Evolutionary conservation across 192 early-diverging fungal species (phyloP).

Genomic region (Podila verticillata): DNA sequence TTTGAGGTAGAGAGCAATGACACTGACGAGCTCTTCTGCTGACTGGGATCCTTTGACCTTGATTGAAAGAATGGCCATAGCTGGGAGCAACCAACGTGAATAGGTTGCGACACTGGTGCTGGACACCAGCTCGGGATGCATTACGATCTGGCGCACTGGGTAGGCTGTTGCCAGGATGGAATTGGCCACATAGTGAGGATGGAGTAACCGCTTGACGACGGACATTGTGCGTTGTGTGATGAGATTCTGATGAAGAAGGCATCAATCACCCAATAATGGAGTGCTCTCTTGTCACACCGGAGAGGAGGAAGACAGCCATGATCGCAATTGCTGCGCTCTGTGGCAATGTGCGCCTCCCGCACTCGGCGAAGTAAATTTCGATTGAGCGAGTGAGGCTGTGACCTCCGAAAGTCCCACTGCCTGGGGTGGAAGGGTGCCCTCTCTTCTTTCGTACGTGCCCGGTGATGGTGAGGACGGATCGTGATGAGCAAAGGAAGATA

Average conservation of each 20-base stretch:
- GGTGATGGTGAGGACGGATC: too few relatives aligned
- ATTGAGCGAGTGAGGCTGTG: too few relatives aligned
- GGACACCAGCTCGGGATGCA: slow-evolving; percentile 25
- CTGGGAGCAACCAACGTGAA: slow-evolving; percentile 34
- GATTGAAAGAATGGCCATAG: slow-evolving; percentile 10
- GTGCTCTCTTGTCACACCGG: not conserved
- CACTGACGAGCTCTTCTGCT: slow-evolving; percentile 59
- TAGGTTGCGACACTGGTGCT: slow-evolving; percentile 15
- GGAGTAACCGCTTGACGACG: slow-evolving; percentile 51
- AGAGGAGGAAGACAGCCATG: not conserved
- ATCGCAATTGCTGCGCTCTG: not conserved
- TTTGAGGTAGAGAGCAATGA: slow-evolving; percentile 56
- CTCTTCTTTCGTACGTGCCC: too few relatives aligned
- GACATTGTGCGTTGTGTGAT: slow-evolving; percentile 18
- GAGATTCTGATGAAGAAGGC: not conserved
- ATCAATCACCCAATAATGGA: not conserved
- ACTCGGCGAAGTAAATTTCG: too few relatives aligned
- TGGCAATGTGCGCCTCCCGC: too few relatives aligned
- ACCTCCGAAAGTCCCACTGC: too few relatives aligned
- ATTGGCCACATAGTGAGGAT: slow-evolving; percentile 56
- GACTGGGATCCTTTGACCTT: slow-evolving; percentile 50
- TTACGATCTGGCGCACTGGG: slow-evolving; percentile 29
- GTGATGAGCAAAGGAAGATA: not conserved
- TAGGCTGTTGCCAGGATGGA: slow-evolving; percentile 19
- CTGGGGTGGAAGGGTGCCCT: too few relatives aligned